Conservation (phyloP, 2,329 filamentous ascomycete genomes). For the Aspergillus japonicus region DNA sequence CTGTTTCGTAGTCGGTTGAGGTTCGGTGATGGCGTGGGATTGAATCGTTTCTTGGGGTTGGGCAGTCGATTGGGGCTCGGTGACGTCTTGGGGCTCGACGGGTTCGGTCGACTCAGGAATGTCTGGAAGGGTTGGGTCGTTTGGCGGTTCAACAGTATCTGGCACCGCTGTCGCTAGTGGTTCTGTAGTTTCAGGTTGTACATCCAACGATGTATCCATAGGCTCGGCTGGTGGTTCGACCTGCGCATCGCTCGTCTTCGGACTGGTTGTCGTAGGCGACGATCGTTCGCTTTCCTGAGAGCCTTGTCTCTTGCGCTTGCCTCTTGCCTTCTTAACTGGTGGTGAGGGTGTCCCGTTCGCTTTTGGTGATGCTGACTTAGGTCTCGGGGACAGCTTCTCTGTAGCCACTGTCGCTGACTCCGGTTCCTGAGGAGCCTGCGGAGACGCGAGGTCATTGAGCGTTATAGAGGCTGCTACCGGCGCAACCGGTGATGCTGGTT, state of each 20-base stretch:
- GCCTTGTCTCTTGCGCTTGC: slow-evolving; percentile 7
- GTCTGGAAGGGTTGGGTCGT: background rate
- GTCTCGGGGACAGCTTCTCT: background rate
- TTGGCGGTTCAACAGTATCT: background rate
- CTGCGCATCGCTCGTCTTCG: background rate
- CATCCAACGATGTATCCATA: slow-evolving; percentile 3
- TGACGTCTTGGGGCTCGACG: background rate
- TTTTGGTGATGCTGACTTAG: slow-evolving; percentile 3
- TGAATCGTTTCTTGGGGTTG: background rate
- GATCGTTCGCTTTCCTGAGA: slow-evolving; percentile 6
- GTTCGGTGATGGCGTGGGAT: background rate
- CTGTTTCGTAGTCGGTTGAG: background rate
- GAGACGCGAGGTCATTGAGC: background rate
- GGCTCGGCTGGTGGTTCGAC: background rate
- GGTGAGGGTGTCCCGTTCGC: slow-evolving; percentile 10
- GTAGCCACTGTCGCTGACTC: background rate
- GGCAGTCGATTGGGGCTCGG: background rate
- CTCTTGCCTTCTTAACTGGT: background rate
- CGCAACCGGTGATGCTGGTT: background rate
- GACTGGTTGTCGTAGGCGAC: background rate
- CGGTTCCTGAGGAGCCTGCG: background rate
- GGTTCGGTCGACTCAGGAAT: background rate
- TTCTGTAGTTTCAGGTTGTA: background rate
- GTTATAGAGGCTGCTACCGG: background rate
- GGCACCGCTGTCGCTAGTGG: background rate